Conservation (phyloP, 1,139 yeast species). For the Candida frijolesensis region DNA sequence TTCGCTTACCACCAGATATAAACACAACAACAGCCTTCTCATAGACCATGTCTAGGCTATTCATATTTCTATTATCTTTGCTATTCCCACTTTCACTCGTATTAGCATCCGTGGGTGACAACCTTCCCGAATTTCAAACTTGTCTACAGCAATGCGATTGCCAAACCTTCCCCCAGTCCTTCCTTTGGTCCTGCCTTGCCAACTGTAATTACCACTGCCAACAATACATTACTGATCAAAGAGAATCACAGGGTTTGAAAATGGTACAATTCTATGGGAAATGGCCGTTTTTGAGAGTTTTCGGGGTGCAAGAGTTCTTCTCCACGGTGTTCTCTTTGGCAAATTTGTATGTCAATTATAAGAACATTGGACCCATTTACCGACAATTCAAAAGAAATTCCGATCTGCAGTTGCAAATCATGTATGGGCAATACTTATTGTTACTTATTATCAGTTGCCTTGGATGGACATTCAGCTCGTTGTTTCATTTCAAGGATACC, state of each 20-base stretch:
- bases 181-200: constrained; percentile 40
- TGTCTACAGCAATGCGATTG: constrained; percentile 25
- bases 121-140: constrained; percentile 26
- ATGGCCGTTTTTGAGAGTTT: constrained; percentile 46
- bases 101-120: constrained; percentile 30
- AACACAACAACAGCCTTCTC: background rate
- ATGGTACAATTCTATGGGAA: constrained; percentile 49
- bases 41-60: background rate
- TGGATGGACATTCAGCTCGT: constrained; percentile 44
- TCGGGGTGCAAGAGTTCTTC: constrained; percentile 43
- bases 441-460: constrained; percentile 32
- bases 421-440: constrained; percentile 36
- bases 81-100: background rate
- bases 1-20: background rate
- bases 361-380: constrained; percentile 29
- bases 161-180: constrained; percentile 3
- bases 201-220: constrained; percentile 48
- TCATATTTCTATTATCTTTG: background rate
- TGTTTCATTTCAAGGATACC: constrained; percentile 45
- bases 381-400: constrained; percentile 24
- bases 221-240: constrained; percentile 33
- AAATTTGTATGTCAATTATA: constrained; percentile 40
- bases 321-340: constrained; percentile 41
- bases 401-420: constrained; percentile 19
- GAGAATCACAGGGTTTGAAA: constrained; percentile 22